Evolutionary conservation across 306 rosid genomes (phyloP).

Genomic region (Gleditsia sinensis): DNA sequence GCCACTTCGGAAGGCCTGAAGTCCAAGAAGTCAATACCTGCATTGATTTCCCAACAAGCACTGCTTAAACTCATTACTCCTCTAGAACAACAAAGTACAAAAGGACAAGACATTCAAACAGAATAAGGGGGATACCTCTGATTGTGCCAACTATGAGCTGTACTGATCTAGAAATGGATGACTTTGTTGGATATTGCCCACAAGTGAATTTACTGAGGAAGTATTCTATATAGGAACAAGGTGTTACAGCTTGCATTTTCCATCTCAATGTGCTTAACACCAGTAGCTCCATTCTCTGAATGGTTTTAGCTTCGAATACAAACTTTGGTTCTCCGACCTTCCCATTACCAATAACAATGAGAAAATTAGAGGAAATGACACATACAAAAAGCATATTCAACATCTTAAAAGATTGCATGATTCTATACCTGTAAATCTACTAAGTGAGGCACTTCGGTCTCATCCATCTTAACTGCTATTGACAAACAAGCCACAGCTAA

Average conservation of each 20-base stretch:
- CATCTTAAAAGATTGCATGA: constrained; percentile 11
- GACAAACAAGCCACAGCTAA: constrained; percentile 86
- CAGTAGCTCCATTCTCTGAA: constrained; percentile 77
- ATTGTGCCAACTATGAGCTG: constrained; percentile 70
- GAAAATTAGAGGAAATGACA: not conserved
- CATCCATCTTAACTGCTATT: constrained; percentile 85
- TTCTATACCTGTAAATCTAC: constrained; percentile 79
- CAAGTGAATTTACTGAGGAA: constrained; percentile 57
- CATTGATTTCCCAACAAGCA: constrained; percentile 56
- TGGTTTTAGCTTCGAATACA: constrained; percentile 76
- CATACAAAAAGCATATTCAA: constrained; percentile 26
- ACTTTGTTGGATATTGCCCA: constrained; percentile 34
- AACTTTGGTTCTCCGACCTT: constrained; percentile 85
- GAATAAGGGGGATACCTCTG: constrained; percentile 53
- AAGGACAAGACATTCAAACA: constrained; percentile 32
- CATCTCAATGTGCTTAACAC: constrained; percentile 78
- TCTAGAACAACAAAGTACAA: constrained; percentile 29
- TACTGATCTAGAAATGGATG: constrained; percentile 49
- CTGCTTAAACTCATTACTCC: constrained; percentile 46
- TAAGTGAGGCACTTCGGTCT: constrained; percentile 62
- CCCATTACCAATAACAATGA: constrained; percentile 24
- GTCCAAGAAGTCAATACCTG: constrained; percentile 94
- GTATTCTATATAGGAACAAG: constrained; percentile 82
- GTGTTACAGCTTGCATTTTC: constrained; percentile 78
- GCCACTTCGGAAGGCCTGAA: constrained; percentile 92